These are phyloP conservation scores for Gossypium sturtianum DNA, from an alignment of 345 rosid species.

Conservation along the genomic window DNA sequence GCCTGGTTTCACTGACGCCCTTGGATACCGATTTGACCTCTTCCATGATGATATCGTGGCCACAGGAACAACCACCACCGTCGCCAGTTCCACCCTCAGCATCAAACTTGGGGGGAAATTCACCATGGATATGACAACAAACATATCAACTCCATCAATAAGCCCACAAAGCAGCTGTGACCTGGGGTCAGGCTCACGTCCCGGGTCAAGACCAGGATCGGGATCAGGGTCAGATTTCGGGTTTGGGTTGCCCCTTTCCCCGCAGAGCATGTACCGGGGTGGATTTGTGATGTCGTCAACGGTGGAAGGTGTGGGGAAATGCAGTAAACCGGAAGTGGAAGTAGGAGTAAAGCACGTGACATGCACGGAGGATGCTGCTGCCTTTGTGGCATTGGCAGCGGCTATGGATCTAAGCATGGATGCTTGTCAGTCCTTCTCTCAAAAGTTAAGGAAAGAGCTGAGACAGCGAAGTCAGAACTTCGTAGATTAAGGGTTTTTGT, in stretches of 20 bases:
- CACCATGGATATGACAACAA: constrained; percentile 55
- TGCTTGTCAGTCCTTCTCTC: constrained; percentile 78
- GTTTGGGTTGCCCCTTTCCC: constrained; percentile 14
- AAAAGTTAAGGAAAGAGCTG: constrained; percentile 77
- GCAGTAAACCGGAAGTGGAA: constrained; percentile 69
- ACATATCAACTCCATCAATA: constrained; percentile 43
- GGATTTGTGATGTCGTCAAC: constrained; percentile 93
- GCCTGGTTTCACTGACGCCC: constrained; percentile 34
- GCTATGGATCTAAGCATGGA: constrained; percentile 96
- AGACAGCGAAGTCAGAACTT: constrained; percentile 53
- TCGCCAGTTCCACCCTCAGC: constrained; percentile 44
- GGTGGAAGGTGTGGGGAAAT: constrained; percentile 49
- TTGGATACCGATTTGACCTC: constrained; percentile 82
- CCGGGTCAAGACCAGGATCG: constrained; percentile 47
- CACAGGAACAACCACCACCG: constrained; percentile 24
- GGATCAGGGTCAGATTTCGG: constrained; percentile 77
- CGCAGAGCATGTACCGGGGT: constrained; percentile 19
- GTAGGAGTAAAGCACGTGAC: constrained; percentile 89
- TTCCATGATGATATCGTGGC: constrained; percentile 52
- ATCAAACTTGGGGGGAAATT: constrained; percentile 75
- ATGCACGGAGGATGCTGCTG: constrained; percentile 97
- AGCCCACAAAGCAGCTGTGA: constrained; percentile 89
- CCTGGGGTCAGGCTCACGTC: constrained; percentile 54
- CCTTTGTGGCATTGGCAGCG: constrained; percentile 82
- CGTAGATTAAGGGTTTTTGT: constrained; percentile 39